A percentile compares a stretch with the other conserved stretches of the same genome.
Conservation (phyloP, 345 rosid species). For the Lumnitzera racemosa region DNA sequence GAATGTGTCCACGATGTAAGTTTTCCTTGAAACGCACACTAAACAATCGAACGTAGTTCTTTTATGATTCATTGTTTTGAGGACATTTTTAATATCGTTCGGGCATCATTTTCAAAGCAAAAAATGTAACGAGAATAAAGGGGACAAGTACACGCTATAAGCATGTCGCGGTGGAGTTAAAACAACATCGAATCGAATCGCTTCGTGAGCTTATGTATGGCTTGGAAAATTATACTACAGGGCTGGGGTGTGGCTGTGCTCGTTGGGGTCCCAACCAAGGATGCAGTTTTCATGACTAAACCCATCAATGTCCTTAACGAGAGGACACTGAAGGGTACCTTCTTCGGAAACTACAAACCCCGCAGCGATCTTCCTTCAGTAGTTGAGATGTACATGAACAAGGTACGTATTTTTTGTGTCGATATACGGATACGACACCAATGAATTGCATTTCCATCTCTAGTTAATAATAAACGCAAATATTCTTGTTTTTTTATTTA, state of each 20-base stretch:
- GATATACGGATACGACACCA: no score
- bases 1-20: conserved; percentile 40
- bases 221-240: conserved; percentile 4
- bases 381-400: conserved; percentile 33
- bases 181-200: no score
- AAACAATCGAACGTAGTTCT: neutral
- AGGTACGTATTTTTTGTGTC: conserved; percentile 11
- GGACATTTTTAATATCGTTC: neutral
- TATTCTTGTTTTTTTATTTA: neutral
- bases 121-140: no score
- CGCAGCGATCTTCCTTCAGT: conserved; percentile 29
- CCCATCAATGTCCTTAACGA: conserved; percentile 29
- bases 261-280: conserved; percentile 37
- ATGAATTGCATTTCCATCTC: no score
- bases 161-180: no score
- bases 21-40: neutral
- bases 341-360: conserved; percentile 38
- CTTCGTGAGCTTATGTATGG: no score
- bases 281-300: conserved; percentile 32
- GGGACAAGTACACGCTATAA: no score
- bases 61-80: neutral
- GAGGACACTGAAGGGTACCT: conserved; percentile 38
- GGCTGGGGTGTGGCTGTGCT: conserved; percentile 49
- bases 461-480: no score
- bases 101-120: no score